phyloP scores from a whole-genome alignment of 305 asterid species.

The Fraxinus latifolia region DNA sequence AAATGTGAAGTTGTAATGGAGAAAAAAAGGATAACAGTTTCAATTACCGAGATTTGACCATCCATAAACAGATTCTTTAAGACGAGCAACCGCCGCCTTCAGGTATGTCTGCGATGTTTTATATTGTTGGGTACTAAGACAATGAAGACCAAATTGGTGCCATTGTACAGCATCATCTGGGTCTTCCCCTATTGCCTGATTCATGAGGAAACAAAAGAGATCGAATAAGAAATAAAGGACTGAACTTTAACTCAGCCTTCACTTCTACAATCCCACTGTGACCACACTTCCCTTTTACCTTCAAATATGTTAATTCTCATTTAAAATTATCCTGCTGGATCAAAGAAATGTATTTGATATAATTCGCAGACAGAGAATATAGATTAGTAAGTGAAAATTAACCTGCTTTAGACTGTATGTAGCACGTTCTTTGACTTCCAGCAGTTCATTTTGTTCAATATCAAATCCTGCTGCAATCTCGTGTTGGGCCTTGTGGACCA shows the following conservation, averaged over 20 bases:
- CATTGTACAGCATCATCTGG: conserved; percentile 94
- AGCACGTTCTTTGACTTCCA: conserved; percentile 81
- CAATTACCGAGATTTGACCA: conserved; percentile 93
- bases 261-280: neutral
- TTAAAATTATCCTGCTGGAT: neutral
- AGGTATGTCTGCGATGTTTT: conserved; percentile 70
- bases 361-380: neutral
- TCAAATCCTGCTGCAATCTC: conserved; percentile 94
- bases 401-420: conserved; percentile 89
- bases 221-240: conserved; percentile 1
- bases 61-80: conserved; percentile 62
- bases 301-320: neutral
- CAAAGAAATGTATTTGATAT: neutral
- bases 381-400: conserved; percentile 15
- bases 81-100: conserved; percentile 82
- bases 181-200: conserved; percentile 85
- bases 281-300: neutral
- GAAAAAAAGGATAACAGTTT: conserved; percentile 3
- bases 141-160: conserved; percentile 96
- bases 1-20: neutral
- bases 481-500: conserved; percentile 88
- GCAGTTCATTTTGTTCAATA: conserved; percentile 62
- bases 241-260: conserved; percentile 7
- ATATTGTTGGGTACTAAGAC: conserved; percentile 79
- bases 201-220: conserved; percentile 10